These are phyloP conservation scores for Cadophora sp. DNA, from an alignment of 2,329 filamentous ascomycete species.

Conservation along the genomic window DNA sequence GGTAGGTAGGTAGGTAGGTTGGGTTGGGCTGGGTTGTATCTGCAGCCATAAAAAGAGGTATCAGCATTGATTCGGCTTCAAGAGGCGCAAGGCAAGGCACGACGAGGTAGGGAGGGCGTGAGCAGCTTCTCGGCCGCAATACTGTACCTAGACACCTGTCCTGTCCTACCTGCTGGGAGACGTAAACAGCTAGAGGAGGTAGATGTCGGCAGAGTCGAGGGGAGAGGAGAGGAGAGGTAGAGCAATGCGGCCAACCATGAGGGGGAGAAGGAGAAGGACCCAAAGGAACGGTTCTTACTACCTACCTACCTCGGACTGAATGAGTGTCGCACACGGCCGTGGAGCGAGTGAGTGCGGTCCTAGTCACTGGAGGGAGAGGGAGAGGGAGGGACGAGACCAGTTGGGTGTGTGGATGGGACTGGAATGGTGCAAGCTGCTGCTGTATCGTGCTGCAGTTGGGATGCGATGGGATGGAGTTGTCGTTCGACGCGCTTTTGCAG, in stretches of 20 bases:
- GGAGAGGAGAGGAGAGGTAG: neutral
- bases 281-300: neutral
- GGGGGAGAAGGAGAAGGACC: neutral
- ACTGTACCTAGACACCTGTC: too few species aligned
- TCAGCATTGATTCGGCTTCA: conserved; percentile 11
- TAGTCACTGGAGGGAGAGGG: neutral
- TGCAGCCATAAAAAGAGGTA: conserved; percentile 12
- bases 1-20: neutral
- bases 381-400: neutral
- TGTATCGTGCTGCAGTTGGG: neutral
- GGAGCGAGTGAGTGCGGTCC: neutral
- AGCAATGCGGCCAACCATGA: conserved; percentile 2
- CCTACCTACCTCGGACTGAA: neutral
- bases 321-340: neutral
- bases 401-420: neutral
- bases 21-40: conserved; percentile 3
- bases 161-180: neutral
- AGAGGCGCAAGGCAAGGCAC: conserved; percentile 4
- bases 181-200: neutral
- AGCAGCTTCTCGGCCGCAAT: neutral
- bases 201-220: neutral
- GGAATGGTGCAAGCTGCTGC: neutral
- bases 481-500: neutral
- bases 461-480: neutral
- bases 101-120: conserved; percentile 1